Conservation (phyloP, 176 grass and related monocot genomes). For the Areca catechu region DNA sequence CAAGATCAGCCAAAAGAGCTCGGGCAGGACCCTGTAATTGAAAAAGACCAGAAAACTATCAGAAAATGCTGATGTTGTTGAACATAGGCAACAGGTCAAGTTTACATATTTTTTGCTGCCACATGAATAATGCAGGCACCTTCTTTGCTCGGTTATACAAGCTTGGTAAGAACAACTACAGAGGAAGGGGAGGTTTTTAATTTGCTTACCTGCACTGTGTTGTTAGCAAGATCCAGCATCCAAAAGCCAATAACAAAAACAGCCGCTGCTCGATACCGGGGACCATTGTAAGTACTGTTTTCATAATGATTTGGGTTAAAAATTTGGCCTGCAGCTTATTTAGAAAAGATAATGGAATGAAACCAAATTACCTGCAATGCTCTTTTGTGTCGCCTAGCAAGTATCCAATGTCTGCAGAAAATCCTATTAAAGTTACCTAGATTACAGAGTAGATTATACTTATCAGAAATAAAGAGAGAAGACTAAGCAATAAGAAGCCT, state of each 20-base stretch:
- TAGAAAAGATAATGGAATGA: slow-evolving; percentile 1
- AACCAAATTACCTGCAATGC: slow-evolving; percentile 63
- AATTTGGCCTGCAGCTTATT: not conserved
- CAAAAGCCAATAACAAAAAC: slow-evolving; percentile 94
- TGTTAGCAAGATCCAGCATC: slow-evolving; percentile 99
- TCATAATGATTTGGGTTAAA: slow-evolving; percentile 12
- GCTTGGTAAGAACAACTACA: not conserved
- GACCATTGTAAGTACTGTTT: slow-evolving; percentile 72
- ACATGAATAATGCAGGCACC: too few relatives aligned
- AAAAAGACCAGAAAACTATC: not conserved
- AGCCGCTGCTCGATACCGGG: slow-evolving; percentile 66
- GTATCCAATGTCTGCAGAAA: slow-evolving; percentile 98
- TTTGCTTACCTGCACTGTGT: slow-evolving; percentile 86
- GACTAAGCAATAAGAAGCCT: too few relatives aligned
- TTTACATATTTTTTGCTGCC: too few relatives aligned
- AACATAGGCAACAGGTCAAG: not conserved
- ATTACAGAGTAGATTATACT: not conserved
- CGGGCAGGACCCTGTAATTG: slow-evolving; percentile 71
- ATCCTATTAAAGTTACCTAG: slow-evolving; percentile 96
- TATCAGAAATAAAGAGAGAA: too few relatives aligned
- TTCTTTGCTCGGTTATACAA: too few relatives aligned
- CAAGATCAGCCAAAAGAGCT: slow-evolving; percentile 87
- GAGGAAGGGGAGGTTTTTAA: slow-evolving; percentile 10
- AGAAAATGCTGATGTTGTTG: not conserved
- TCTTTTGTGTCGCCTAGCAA: slow-evolving; percentile 81